Evolutionary conservation across 306 rosid genomes (phyloP).

Genomic region (Cucurbita pepo): DNA sequence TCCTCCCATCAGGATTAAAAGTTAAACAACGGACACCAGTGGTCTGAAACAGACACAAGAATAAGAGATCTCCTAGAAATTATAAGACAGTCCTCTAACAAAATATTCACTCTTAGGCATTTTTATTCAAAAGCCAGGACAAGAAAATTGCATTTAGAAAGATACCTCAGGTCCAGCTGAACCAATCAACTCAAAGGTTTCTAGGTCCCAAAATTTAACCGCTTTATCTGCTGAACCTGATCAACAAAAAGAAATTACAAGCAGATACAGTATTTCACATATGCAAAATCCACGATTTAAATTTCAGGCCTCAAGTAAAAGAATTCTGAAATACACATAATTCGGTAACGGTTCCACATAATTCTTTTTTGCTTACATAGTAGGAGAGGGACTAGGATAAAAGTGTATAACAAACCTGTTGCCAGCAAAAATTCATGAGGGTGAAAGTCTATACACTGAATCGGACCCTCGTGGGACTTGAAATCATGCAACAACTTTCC

Average conservation of each 20-base stretch:
- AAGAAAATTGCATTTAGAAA: conserved; percentile 9
- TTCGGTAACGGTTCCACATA: not conserved
- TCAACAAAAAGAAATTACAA: conserved; percentile 7
- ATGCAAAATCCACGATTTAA: not conserved
- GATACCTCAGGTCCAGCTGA: conserved; percentile 96
- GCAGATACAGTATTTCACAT: not conserved
- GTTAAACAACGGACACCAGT: conserved; percentile 88
- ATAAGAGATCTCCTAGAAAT: not conserved
- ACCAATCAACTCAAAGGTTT: conserved; percentile 98
- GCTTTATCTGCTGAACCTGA: conserved; percentile 94
- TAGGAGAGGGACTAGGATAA: not conserved
- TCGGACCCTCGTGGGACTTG: conserved; percentile 86
- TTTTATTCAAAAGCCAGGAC: conserved; percentile 7
- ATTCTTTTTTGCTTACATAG: too few relatives aligned
- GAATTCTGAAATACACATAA: not conserved
- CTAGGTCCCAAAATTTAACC: conserved; percentile 99
- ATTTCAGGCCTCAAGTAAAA: not conserved
- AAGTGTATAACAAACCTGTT: conserved; percentile 53
- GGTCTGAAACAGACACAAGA: conserved; percentile 36
- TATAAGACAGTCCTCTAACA: not conserved
- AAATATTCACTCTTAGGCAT: not conserved
- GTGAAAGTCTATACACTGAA: conserved; percentile 96
- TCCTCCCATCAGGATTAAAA: conserved; percentile 92
- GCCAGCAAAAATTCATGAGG: conserved; percentile 94
- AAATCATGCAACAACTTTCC: conserved; percentile 93